These are phyloP conservation scores for Tylopilus balloui DNA, from an alignment of 768 basidiomycete genomes.

Conservation along the genomic window DNA sequence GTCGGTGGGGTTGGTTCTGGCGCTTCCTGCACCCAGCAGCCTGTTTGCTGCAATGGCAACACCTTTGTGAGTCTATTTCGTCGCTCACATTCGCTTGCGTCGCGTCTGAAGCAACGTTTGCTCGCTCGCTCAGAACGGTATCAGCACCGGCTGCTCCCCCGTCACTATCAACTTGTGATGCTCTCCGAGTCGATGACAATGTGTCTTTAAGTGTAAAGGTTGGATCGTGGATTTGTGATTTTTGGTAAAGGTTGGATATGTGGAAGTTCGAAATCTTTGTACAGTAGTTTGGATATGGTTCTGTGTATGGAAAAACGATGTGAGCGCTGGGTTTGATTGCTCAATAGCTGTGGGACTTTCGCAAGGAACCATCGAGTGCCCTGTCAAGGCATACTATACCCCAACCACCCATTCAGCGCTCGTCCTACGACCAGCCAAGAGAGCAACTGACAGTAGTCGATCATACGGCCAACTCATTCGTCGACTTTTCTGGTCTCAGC, in stretches of 20 bases:
- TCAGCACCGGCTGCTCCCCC: slow-evolving; percentile 1
- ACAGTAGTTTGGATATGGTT: not conserved
- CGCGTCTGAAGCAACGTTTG: not conserved
- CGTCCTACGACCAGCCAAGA: too few species aligned
- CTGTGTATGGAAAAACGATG: not conserved
- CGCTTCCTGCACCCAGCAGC: not conserved
- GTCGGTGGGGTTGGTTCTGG: not conserved
- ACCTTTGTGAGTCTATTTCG: not conserved
- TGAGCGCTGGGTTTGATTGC: not conserved
- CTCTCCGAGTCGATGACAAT: not conserved
- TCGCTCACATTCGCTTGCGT: not conserved
- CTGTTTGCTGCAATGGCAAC: slow-evolving; percentile 5
- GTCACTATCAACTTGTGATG: slow-evolving; percentile 1
- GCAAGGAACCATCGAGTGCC: too few species aligned
- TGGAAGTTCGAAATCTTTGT: not conserved
- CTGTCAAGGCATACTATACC: too few species aligned
- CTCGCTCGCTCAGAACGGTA: not conserved
- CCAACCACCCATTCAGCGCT: too few species aligned
- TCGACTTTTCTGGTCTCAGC: too few species aligned
- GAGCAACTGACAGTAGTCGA: too few species aligned
- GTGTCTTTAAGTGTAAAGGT: not conserved
- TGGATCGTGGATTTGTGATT: not conserved
- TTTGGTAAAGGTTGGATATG: not conserved
- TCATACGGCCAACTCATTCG: too few species aligned
- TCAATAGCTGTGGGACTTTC: too few species aligned